phyloP scores from a whole-genome alignment of 768 basidiomycete species.

The Suillus hirtellus region DNA sequence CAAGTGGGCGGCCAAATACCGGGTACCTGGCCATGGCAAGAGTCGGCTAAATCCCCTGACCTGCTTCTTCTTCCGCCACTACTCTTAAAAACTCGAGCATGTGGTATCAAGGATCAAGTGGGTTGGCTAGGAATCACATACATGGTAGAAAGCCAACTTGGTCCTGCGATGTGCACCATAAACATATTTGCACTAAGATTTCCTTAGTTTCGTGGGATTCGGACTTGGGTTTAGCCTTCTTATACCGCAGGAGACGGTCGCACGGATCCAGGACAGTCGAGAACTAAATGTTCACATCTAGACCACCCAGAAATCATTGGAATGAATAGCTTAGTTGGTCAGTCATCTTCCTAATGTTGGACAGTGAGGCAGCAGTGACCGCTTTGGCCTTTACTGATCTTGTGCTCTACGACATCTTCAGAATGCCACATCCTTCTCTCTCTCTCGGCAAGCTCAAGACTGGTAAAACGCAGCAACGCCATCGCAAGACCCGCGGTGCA shows the following conservation, averaged over 20 bases:
- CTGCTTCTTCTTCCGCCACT: too few relatives aligned
- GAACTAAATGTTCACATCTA: background rate
- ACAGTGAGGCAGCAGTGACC: background rate
- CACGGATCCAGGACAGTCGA: background rate
- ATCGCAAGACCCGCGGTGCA: background rate
- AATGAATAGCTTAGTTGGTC: background rate
- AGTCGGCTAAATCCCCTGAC: too few relatives aligned
- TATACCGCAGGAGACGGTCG: background rate
- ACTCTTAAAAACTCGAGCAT: too few relatives aligned
- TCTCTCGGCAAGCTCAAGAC: background rate
- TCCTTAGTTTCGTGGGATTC: too few relatives aligned
- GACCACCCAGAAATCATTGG: background rate
- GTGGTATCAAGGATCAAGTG: too few relatives aligned
- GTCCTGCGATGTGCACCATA: too few relatives aligned
- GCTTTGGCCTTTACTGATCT: background rate
- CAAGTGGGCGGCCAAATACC: too few relatives aligned
- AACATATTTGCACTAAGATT: too few relatives aligned
- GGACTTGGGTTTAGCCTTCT: too few relatives aligned
- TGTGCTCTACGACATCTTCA: background rate
- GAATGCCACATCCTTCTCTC: slow-evolving; percentile 4
- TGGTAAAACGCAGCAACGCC: background rate
- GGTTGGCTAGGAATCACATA: too few relatives aligned
- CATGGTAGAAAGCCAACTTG: too few relatives aligned
- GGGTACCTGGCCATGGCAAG: too few relatives aligned
- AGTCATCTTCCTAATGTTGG: background rate